Evolutionary conservation across 805 yeast species (phyloP), one percentile per base, ranked within the genome.

Genomic region (Saturnispora saitoi): DNA sequence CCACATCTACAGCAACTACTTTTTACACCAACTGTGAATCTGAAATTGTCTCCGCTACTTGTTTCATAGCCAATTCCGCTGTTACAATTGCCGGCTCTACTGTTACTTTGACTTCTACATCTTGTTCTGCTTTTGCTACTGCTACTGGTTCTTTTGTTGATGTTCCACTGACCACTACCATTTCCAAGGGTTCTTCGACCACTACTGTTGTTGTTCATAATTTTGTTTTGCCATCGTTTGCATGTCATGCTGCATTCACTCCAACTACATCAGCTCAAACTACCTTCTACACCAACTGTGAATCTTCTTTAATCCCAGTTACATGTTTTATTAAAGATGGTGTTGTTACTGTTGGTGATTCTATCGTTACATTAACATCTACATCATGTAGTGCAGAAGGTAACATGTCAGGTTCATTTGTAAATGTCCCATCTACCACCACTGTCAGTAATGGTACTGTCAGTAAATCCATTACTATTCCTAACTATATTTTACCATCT

Each of bases 111-210:
- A 30, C 40, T 1, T 47, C 49, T 6, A 52, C 55, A 2, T 47
- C 52, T 3, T 52, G 55, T 43, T 15, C 43, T 32, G 45, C 15
- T n/a, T 32, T 46, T 17, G 4, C 30, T 41, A 28, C 30, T 14
- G 10, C 45, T 4, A 45, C 47, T n/a, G 53, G 53, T n/a, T 42
- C 53, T 4, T 51, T 45, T 36, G 43, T 36, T n/a, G 32, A 47
- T 14, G 37, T 38, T 6, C 40, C 41, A 10, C 28, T 43, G 8
- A 40, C 26, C 2, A 29, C 45, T 15, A 44, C 52, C 4, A 32
- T 37, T 17, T 4, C 32, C 5, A 42, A 36, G 19, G 38, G 17
- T 7, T 17, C 15, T 4, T 40, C 47, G 4, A 50, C 43, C 2
- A 15, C 31, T 17, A 36, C 41, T 4, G 15, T 45, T 4, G 47